Evolutionary conservation across 768 basidiomycete genomes (phyloP).

Genomic region (Leccinum subgranulosum): DNA sequence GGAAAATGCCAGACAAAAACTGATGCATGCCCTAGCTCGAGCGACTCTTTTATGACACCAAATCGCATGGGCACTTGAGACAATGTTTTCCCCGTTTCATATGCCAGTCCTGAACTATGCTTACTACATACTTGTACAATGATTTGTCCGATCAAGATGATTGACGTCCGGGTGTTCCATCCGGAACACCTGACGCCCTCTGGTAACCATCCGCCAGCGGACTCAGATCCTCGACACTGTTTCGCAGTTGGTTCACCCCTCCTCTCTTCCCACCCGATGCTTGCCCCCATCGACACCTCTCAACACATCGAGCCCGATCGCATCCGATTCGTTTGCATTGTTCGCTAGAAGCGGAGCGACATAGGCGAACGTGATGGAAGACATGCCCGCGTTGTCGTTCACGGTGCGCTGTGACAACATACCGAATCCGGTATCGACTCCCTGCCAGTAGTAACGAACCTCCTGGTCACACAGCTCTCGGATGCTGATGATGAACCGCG

Average conservation of each 20-base stretch:
- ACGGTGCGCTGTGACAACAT: not conserved
- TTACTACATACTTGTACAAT: too few relatives aligned
- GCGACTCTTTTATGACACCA: too few relatives aligned
- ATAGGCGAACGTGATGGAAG: not conserved
- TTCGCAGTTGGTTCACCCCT: not conserved
- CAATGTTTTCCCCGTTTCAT: too few relatives aligned
- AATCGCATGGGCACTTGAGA: too few relatives aligned
- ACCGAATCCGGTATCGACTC: not conserved
- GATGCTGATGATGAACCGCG: not conserved
- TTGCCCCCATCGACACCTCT: not conserved
- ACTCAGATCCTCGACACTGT: not conserved
- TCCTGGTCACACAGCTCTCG: not conserved
- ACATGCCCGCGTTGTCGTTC: not conserved
- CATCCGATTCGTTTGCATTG: not conserved
- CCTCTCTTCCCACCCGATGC: not conserved
- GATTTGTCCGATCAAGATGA: not conserved
- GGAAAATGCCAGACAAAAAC: too few relatives aligned
- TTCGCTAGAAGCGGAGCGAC: not conserved
- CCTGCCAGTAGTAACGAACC: not conserved
- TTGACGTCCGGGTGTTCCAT: not conserved
- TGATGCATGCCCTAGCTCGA: too few relatives aligned
- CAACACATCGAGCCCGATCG: not conserved
- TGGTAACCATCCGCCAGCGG: not conserved
- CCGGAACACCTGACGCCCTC: not conserved
- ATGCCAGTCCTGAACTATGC: not conserved